Conservation (phyloP, 106 monocot species). For the Narthecium ossifragum region DNA sequence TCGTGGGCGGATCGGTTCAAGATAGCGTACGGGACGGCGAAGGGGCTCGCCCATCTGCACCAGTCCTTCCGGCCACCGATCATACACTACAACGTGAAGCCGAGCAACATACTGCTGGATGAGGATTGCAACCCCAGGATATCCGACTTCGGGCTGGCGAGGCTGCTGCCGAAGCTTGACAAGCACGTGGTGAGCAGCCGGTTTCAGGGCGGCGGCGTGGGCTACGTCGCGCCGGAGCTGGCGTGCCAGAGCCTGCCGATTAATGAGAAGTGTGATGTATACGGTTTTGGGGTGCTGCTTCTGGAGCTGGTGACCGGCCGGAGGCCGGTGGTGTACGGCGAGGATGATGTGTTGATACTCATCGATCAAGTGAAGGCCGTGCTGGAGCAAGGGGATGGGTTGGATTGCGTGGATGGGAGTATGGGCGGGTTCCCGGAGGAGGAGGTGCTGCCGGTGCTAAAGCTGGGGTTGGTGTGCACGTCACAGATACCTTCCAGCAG, state of each 20-base stretch:
- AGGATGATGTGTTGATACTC: slow-evolving; percentile 71
- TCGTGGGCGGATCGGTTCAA: slow-evolving; percentile 70
- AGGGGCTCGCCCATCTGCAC: slow-evolving; percentile 74
- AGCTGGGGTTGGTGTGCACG: slow-evolving; percentile 85
- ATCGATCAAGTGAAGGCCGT: slow-evolving; percentile 58
- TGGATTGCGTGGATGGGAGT: slow-evolving; percentile 54
- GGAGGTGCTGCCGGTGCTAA: slow-evolving; percentile 88
- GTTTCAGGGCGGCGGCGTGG: slow-evolving; percentile 46
- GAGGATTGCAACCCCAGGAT: slow-evolving; percentile 35
- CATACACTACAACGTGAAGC: slow-evolving; percentile 84
- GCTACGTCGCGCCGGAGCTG: slow-evolving; percentile 84
- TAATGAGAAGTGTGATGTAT: slow-evolving; percentile 89
- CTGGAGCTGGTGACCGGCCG: slow-evolving; percentile 88
- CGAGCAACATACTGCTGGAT: slow-evolving; percentile 76
- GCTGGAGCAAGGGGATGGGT: slow-evolving; percentile 58
- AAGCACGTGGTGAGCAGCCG: slow-evolving; percentile 33
- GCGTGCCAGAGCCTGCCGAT: slow-evolving; percentile 65
- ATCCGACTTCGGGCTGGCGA: slow-evolving; percentile 74
- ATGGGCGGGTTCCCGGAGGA: slow-evolving; percentile 86
- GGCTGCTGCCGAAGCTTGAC: slow-evolving; percentile 56
- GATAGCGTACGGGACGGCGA: slow-evolving; percentile 59
- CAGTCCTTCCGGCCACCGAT: slow-evolving; percentile 70
- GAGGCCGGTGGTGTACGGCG: slow-evolving; percentile 59
- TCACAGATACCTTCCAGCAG: slow-evolving; percentile 92
- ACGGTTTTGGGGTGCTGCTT: slow-evolving; percentile 68